phyloP scores from a whole-genome alignment of 2,329 filamentous ascomycete species.

The Sporothrix pseudoabietina region DNA sequence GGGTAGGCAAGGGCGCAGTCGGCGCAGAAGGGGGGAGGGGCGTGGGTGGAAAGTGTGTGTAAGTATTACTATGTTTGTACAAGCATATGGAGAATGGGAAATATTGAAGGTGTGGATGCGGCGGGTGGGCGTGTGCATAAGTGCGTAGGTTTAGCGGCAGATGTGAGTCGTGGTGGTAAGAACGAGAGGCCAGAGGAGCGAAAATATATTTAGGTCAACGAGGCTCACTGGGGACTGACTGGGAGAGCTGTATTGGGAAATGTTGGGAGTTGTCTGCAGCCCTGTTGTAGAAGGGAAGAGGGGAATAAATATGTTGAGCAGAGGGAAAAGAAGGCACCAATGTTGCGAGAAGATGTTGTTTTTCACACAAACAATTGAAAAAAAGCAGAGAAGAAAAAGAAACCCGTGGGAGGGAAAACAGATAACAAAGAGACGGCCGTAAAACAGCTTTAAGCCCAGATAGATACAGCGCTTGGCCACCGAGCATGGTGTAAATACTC shows the following conservation, averaged over 20 bases:
- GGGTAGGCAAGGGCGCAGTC: slow-evolving; percentile 26
- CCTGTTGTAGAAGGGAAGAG: background rate
- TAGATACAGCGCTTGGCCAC: background rate
- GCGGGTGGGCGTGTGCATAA: slow-evolving; percentile 31
- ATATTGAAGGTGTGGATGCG: slow-evolving; percentile 22
- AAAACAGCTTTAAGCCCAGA: background rate
- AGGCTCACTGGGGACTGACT: slow-evolving; percentile 23
- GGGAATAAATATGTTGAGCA: background rate
- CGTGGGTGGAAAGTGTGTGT: background rate
- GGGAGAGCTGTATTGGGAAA: background rate
- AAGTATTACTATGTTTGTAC: slow-evolving; percentile 6
- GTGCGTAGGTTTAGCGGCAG: slow-evolving; percentile 27
- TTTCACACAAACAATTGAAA: background rate
- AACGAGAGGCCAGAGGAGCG: slow-evolving; percentile 5
- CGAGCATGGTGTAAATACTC: background rate
- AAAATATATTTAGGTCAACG: slow-evolving; percentile 17
- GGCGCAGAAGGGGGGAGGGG: slow-evolving; percentile 17
- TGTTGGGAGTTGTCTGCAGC: background rate
- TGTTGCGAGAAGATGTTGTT: background rate
- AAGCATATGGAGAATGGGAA: slow-evolving; percentile 16
- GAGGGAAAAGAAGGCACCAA: no score
- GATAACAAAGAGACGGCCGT: background rate
- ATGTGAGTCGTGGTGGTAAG: slow-evolving; percentile 19
- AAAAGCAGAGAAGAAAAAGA: background rate
- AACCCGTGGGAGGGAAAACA: background rate